phyloP scores from a whole-genome alignment of 768 basidiomycete species.

The Hericium coralloides region DNA sequence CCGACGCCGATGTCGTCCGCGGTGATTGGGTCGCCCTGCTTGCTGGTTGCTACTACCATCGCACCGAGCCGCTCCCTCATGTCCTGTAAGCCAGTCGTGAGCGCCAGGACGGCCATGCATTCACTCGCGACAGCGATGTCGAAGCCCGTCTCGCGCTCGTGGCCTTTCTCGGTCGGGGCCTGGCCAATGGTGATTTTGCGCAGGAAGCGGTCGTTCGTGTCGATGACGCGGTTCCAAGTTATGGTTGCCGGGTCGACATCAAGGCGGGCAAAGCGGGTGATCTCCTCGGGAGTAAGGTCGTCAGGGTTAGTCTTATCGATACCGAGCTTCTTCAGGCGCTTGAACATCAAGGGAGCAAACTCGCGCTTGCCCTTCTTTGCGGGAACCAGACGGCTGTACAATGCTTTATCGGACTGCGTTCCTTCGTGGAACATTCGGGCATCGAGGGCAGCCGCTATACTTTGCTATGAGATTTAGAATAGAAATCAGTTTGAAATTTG shows the following conservation, averaged over 20 bases:
- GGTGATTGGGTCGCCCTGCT: conserved; percentile 84
- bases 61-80: conserved; percentile 89
- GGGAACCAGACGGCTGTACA: conserved; percentile 89
- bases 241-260: conserved; percentile 88
- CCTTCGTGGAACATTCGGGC: conserved; percentile 97
- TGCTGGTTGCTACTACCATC: conserved; percentile 96
- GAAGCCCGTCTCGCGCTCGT: conserved; percentile 84
- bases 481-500: neutral
- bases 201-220: conserved; percentile 95
- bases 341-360: conserved; percentile 94
- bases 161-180: conserved; percentile 81
- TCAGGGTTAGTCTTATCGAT: conserved; percentile 92
- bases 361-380: conserved; percentile 89
- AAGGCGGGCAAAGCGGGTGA: conserved; percentile 80
- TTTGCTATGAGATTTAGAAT: conserved; percentile 6
- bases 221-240: conserved; percentile 96
- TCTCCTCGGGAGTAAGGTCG: conserved; percentile 88
- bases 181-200: conserved; percentile 93
- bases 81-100: conserved; percentile 80
- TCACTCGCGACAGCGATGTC: conserved; percentile 98
- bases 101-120: conserved; percentile 94
- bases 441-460: conserved; percentile 84
- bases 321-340: conserved; percentile 89
- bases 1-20: conserved; percentile 95
- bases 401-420: conserved; percentile 85